Percentiles rank a stretch among this genome's conserved stretches.
These are phyloP conservation scores for Zymoseptoria ardabiliae DNA, from an alignment of 2,329 filamentous ascomycete genomes.

Conservation along the genomic window DNA sequence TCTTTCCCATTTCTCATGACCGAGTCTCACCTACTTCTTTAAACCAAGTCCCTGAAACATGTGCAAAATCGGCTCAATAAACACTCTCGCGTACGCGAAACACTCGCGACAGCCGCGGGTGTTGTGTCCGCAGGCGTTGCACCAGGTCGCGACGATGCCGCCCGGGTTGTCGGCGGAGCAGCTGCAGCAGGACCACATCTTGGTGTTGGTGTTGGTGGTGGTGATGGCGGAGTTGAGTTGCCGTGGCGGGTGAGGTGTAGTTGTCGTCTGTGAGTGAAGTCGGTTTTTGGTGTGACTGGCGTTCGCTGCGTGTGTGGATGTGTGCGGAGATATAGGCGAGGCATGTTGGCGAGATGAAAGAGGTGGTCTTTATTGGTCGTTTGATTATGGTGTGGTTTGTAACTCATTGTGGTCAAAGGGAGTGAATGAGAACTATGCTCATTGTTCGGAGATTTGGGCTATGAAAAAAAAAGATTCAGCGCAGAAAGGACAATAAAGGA, in stretches of 20 bases:
- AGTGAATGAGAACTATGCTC: not conserved
- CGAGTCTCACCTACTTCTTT: not conserved
- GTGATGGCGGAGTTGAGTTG: not conserved
- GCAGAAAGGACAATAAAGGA: not conserved
- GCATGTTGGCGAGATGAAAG: not conserved
- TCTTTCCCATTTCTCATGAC: not conserved
- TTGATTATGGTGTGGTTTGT: not conserved
- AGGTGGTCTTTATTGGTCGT: not conserved
- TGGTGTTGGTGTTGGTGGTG: not conserved
- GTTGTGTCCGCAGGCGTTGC: not conserved
- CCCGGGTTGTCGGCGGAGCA: not conserved
- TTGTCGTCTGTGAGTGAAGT: not conserved
- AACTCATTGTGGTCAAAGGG: not conserved
- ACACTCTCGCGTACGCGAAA: not conserved
- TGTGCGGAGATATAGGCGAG: not conserved
- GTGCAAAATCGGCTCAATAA: not conserved
- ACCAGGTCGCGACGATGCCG: not conserved
- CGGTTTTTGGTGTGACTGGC: not conserved
- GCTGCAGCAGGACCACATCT: not conserved
- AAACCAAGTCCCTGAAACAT: not conserved
- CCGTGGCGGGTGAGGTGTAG: no score
- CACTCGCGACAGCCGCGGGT: not conserved
- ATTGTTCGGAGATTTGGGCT: not conserved
- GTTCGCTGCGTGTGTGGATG: not conserved
- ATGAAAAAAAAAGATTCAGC: not conserved